These are phyloP conservation scores for Pyricularia sp. DNA, from an alignment of 2,329 filamentous ascomycete genomes.

Conservation along the genomic window DNA sequence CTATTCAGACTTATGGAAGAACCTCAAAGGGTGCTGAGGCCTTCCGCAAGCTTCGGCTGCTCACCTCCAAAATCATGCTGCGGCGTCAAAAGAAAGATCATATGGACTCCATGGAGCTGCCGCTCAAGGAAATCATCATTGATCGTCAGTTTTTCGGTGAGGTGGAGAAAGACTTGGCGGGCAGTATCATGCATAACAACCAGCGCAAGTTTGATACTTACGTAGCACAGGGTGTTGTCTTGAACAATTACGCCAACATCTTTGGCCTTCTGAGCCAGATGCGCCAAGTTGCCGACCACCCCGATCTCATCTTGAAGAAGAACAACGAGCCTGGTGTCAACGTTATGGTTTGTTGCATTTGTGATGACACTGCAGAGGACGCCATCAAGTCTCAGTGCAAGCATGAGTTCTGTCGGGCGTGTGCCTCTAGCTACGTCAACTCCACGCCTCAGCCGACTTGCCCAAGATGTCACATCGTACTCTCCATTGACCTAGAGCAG, in stretches of 20 bases:
- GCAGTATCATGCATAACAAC: constrained; percentile 88
- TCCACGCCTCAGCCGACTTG: constrained; percentile 71
- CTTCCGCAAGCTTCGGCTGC: constrained; percentile 68
- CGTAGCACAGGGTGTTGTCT: constrained; percentile 80
- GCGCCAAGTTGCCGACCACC: constrained; percentile 94
- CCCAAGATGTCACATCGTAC: constrained; percentile 78
- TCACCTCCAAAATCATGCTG: constrained; percentile 91
- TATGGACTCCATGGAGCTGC: constrained; percentile 88
- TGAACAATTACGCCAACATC: constrained; percentile 98
- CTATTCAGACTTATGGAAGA: constrained; percentile 53
- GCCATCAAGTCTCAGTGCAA: constrained; percentile 84
- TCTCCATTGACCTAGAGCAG: constrained; percentile 88
- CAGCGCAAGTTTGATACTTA: constrained; percentile 89
- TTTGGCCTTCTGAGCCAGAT: constrained; percentile 99
- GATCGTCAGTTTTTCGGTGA: constrained; percentile 95
- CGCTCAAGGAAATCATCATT: constrained; percentile 84
- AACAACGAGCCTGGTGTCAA: constrained; percentile 78
- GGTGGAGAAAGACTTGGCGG: constrained; percentile 88
- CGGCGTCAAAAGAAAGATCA: constrained; percentile 89
- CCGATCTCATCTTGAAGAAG: constrained; percentile 86
- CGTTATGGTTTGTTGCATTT: constrained; percentile 82
- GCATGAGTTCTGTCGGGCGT: constrained; percentile 81
- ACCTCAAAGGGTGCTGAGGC: constrained; percentile 51
- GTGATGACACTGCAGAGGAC: constrained; percentile 91
- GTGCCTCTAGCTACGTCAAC: constrained; percentile 66